Evolutionary conservation across 31 red algal species (phyloP).

Genomic region (Odonthalia washingtoniensis): DNA sequence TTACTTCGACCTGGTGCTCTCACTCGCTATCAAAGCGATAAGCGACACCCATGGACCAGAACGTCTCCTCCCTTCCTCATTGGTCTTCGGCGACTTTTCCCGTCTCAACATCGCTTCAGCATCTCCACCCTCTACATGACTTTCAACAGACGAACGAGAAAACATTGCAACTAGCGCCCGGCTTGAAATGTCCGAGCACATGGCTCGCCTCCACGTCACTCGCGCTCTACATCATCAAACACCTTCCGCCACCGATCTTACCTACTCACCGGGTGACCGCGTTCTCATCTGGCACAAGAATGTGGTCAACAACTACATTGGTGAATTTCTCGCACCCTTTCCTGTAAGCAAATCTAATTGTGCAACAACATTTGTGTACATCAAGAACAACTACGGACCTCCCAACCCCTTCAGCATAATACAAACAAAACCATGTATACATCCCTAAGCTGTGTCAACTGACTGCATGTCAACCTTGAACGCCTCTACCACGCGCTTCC

Average conservation of each 20-base stretch:
- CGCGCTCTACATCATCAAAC: background rate
- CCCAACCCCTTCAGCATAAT: too few relatives aligned
- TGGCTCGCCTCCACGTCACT: background rate
- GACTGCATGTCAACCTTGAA: too few relatives aligned
- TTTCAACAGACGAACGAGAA: constrained; percentile 8
- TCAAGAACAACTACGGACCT: too few relatives aligned
- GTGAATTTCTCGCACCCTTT: constrained; percentile 1
- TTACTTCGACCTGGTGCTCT: background rate
- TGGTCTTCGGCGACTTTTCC: constrained; percentile 47
- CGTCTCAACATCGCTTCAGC: background rate
- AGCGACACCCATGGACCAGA: constrained; percentile 46
- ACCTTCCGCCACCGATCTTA: background rate
- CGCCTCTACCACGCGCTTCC: too few relatives aligned
- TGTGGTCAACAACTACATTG: constrained; percentile 2
- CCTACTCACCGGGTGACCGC: background rate
- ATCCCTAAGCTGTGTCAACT: too few relatives aligned
- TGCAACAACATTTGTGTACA: background rate
- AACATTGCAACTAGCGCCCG: background rate
- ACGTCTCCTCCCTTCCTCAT: constrained; percentile 36
- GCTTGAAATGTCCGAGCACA: background rate
- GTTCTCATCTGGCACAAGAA: background rate
- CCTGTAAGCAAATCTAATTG: background rate
- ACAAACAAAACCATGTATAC: too few relatives aligned
- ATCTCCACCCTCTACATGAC: background rate
- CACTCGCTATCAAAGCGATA: constrained; percentile 32